These are phyloP conservation scores for Fusarium secorum DNA, from an alignment of 2,329 filamentous ascomycete genomes.

Conservation along the genomic window DNA sequence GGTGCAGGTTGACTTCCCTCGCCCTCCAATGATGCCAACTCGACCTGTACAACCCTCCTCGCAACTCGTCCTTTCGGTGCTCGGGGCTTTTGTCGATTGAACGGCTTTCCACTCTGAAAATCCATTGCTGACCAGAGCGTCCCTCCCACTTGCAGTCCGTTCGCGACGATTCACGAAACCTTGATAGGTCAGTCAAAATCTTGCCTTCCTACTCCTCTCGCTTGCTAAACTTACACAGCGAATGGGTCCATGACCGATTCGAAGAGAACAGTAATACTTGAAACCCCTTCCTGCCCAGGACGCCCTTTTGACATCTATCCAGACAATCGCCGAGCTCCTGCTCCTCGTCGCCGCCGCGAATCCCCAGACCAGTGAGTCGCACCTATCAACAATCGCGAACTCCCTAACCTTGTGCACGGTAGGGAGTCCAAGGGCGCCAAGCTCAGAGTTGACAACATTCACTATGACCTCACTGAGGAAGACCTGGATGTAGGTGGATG, in stretches of 20 bases:
- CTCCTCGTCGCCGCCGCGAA: slow-evolving; percentile 53
- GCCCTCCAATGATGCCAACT: slow-evolving; percentile 39
- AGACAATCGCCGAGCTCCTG: slow-evolving; percentile 53
- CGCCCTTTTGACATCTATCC: slow-evolving; percentile 35
- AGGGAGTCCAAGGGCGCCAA: slow-evolving; percentile 69
- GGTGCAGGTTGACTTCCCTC: slow-evolving; percentile 49
- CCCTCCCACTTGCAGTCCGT: slow-evolving; percentile 61
- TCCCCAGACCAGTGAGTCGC: slow-evolving; percentile 52
- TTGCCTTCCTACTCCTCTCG: neutral
- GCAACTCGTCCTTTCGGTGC: slow-evolving; percentile 44
- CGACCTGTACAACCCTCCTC: slow-evolving; percentile 43
- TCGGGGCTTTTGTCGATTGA: slow-evolving; percentile 44
- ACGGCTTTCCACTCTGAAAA: slow-evolving; percentile 47
- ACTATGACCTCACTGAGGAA: slow-evolving; percentile 88
- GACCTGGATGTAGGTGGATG: slow-evolving; percentile 73
- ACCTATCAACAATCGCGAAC: neutral
- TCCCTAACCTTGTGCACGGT: slow-evolving; percentile 18
- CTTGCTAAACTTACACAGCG: slow-evolving; percentile 57
- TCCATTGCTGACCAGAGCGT: slow-evolving; percentile 49
- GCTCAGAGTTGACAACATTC: slow-evolving; percentile 86
- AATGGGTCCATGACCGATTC: slow-evolving; percentile 94
- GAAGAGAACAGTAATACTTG: slow-evolving; percentile 71
- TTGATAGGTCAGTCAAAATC: slow-evolving; percentile 69
- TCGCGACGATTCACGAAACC: slow-evolving; percentile 69
- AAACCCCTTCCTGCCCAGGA: slow-evolving; percentile 1